These are phyloP conservation scores for Blastocladiella emersonii DNA, from an alignment of 371 early-diverging fungal genomes.

Conservation along the genomic window DNA sequence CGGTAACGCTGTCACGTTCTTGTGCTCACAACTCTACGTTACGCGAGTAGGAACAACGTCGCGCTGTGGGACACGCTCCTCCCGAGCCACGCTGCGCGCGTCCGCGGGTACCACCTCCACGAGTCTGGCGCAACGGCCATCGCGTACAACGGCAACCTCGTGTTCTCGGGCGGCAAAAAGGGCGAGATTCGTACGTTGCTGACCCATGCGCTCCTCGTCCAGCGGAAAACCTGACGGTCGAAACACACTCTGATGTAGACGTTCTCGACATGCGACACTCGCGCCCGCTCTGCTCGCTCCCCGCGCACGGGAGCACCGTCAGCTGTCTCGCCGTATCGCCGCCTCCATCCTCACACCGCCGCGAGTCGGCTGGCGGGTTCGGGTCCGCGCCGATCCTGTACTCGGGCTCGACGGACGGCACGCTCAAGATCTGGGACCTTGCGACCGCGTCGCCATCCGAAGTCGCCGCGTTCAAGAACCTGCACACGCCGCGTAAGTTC, in stretches of 20 bases:
- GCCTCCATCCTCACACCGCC: no score
- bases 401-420: conserved; percentile 26
- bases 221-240: not conserved
- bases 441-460: conserved; percentile 29
- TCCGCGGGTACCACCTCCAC: conserved; percentile 32
- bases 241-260: conserved; percentile 25
- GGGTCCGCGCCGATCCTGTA: not conserved
- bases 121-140: conserved; percentile 51
- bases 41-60: conserved; percentile 27
- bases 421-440: conserved; percentile 31
- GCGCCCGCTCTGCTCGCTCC: conserved; percentile 45
- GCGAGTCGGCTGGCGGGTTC: no score
- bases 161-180: conserved; percentile 57
- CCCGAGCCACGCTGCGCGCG: conserved; percentile 39
- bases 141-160: conserved; percentile 40
- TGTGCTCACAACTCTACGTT: not conserved
- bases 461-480: conserved; percentile 2
- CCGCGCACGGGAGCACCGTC: conserved; percentile 37
- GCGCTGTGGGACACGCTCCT: conserved; percentile 64
- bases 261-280: conserved; percentile 63
- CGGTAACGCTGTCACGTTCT: no score
- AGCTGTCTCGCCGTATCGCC: not conserved
- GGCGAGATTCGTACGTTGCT: conserved; percentile 65
- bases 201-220: not conserved
- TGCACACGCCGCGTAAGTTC: conserved; percentile 5